Percentiles rank a stretch among this genome's conserved stretches.
These are phyloP conservation scores for Porpolomopsis calyptriformis DNA, from an alignment of 768 basidiomycete genomes.

Conservation along the genomic window DNA sequence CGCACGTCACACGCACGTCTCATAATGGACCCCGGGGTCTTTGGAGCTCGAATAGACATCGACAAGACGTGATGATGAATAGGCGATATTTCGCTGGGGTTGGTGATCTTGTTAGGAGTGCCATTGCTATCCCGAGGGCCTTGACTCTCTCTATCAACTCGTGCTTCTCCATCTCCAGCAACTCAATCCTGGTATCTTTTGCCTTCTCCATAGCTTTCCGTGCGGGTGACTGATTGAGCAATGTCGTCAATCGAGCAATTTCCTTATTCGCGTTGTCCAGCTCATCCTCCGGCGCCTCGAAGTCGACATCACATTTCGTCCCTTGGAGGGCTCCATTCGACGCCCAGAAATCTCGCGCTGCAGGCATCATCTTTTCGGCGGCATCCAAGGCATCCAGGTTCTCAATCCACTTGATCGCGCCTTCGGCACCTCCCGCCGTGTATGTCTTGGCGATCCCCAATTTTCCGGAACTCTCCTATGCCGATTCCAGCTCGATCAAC, in stretches of 20 bases:
- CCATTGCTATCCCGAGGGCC: slow-evolving; percentile 41
- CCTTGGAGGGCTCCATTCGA: slow-evolving; percentile 14
- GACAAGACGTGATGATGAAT: slow-evolving; percentile 63
- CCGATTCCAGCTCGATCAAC: slow-evolving; percentile 28
- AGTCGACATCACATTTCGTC: slow-evolving; percentile 36
- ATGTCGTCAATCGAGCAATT: slow-evolving; percentile 55
- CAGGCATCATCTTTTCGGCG: slow-evolving; percentile 60
- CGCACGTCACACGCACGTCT: slow-evolving; percentile 41
- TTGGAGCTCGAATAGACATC: slow-evolving; percentile 58
- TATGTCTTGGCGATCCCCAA: slow-evolving; percentile 40
- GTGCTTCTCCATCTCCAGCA: slow-evolving; percentile 67
- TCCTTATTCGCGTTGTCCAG: slow-evolving; percentile 70
- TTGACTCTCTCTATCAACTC: slow-evolving; percentile 65
- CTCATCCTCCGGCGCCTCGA: slow-evolving; percentile 61
- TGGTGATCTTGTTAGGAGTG: slow-evolving; percentile 49
- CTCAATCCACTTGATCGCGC: slow-evolving; percentile 42
- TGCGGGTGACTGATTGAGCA: slow-evolving; percentile 63
- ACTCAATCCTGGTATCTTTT: slow-evolving; percentile 64
- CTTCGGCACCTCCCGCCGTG: slow-evolving; percentile 38
- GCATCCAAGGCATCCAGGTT: slow-evolving; percentile 60
- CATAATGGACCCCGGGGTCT: slow-evolving; percentile 63
- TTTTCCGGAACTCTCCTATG: slow-evolving; percentile 25
- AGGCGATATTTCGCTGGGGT: slow-evolving; percentile 58
- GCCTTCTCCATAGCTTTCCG: slow-evolving; percentile 70
- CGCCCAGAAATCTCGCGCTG: slow-evolving; percentile 31